Base-by-base conservation (phyloP, 257 asterid species). In the Ehretia macrophylla region DNA sequence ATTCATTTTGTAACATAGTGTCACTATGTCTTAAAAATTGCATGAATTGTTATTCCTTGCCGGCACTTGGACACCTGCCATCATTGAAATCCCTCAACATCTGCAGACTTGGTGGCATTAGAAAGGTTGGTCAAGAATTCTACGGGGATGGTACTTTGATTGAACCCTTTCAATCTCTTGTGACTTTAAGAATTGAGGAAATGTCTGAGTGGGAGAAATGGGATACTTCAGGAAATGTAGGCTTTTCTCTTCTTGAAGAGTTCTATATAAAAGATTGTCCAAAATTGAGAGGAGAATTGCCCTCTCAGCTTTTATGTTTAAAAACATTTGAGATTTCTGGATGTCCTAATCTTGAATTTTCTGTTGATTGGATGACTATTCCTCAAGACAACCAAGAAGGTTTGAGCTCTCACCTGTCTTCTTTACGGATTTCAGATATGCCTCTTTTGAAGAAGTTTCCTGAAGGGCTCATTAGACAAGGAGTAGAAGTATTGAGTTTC, bases 241-340 rank as follows among this genome's bases (percentile, higher is more conserved):
- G 51, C 17, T 81, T 77, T 51, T 76, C 77, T 18, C 27, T 54
- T 22, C 77, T 81, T 38, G n/a, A n/a, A n/a, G n/a, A n/a, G n/a
- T n/a, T n/a, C n/a, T n/a, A n/a, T n/a, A n/a, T n/a, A n/a, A n/a
- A 77, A 51, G 63, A 72, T 51, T 81, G 83, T 64, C 87, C 79
- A 58, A 81, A 81, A 65, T 72, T 81, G 37, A 49, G 0, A 12
- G 77, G 77, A 12, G 37, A 32, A 58, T 58, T 77, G 55, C 84
- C 84, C 54, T 37, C 17, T 57, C 51, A 44, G 32, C 75, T 81
- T 56, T 58, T 54, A 63, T 77, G 74, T 45, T 60, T 77, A 53
- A 63, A 67, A 55, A 75, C 69, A 64, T 79, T 77, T 17, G 64
- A 72, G 55, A 58, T 77, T 63, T 32, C 35, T 19, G 73, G 66